Percentiles rank a stretch among this genome's conserved stretches.
phyloP scores from a whole-genome alignment of 306 rosid species.

The Vigna trinervia region DNA sequence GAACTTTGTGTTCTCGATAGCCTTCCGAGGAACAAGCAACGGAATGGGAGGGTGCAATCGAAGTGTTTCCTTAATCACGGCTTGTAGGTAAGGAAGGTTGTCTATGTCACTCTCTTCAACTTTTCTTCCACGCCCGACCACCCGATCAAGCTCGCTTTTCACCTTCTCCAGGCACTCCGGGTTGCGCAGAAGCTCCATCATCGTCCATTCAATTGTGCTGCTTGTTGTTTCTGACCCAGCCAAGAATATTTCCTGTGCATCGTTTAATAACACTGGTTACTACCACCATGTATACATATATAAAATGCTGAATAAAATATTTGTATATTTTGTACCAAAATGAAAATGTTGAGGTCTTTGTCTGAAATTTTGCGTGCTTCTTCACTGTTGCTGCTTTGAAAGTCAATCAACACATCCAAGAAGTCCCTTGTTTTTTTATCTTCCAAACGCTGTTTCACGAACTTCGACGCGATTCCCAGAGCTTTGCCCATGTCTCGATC shows the following conservation, averaged over 20 bases:
- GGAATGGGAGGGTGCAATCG: conserved; percentile 69
- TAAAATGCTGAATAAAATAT: too few relatives aligned
- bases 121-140: conserved; percentile 42
- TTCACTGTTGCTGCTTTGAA: conserved; percentile 50
- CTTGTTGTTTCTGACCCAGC: conserved; percentile 73
- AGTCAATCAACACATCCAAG: conserved; percentile 65
- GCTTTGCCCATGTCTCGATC: conserved; percentile 61
- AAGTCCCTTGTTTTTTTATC: conserved; percentile 47
- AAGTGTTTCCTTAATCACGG: conserved; percentile 57
- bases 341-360: conserved; percentile 57
- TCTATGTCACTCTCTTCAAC: conserved; percentile 66
- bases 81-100: conserved; percentile 52
- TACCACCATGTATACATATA: too few relatives aligned
- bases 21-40: conserved; percentile 58
- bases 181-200: conserved; percentile 55
- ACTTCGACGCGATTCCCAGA: conserved; percentile 48
- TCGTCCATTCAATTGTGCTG: conserved; percentile 64
- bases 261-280: too few relatives aligned
- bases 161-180: conserved; percentile 37
- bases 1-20: conserved; percentile 48
- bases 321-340: conserved; percentile 40
- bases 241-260: conserved; percentile 58
- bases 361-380: conserved; percentile 53
- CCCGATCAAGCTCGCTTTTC: conserved; percentile 49
- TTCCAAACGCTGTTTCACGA: conserved; percentile 53